Evolutionary conservation across 2,329 filamentous ascomycete species (phyloP), one percentile per base, ranked within the genome.

Genomic region (Paracoccidioides brasiliensis): DNA sequence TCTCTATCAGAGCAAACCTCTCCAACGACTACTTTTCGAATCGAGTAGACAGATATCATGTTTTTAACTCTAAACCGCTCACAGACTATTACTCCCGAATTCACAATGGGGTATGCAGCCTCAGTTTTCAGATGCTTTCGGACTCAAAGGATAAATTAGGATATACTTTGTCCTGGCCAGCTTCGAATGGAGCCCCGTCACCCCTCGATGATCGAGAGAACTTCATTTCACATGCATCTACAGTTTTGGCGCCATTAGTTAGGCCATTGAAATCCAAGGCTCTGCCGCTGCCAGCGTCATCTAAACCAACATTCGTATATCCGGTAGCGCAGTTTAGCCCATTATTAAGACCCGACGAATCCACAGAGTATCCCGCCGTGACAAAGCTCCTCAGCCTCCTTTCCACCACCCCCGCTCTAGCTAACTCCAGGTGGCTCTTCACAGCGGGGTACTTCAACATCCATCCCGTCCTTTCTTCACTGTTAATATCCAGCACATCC

Each of bases 361-460:
- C 91, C 0, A 97, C 91, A 10, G 93, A 98, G 69, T 83, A 93
- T 10, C 89, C 88, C 0, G 85, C 86, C 14, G 75, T 98, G 15
- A 88, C 82, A 0, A 80, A 80, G 48, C 80, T 97, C 42, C 78
- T 97, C 3, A 79, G 79, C 45, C 80, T 80, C 0, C 78, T 96
- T 3, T 78, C 84, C 0, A 72, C 70, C 0, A 79, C 85, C 0
- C 62, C 69, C 4, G 73, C 78, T 5, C 86, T 88, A 63, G 74
- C 77, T 8, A 78, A 81, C 38, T 87, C 86, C 0, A 85, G 82
- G 12, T 98, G 93, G 93, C 93, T 89, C 0, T 97, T 98, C 69
- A 97, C 93, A 0, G 93, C 93, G 0, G 93, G 93, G 53, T 98
- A 98, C 74, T 98, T 98, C 75, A 98, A 98, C 74, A 95, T 95